phyloP scores from a whole-genome alignment of 441 rosid genomes.

The Oxalis stricta region DNA sequence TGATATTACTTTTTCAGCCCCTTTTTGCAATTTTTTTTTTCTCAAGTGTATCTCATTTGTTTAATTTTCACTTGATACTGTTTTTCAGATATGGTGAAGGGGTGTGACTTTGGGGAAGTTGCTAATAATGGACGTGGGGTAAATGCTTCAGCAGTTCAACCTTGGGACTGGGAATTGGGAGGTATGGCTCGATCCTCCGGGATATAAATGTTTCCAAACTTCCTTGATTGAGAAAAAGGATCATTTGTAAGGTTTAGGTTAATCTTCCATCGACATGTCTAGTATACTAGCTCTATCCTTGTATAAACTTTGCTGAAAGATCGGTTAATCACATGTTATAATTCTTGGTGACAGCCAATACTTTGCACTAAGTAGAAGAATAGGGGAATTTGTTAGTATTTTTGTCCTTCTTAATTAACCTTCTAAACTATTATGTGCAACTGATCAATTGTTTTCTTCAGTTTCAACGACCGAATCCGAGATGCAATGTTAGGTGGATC shows the following conservation, averaged over 20 bases:
- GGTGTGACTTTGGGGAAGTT: constrained; percentile 99
- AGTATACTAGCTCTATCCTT: too few relatives aligned
- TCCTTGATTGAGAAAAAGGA: neutral
- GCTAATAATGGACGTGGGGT: constrained; percentile 87
- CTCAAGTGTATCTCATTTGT: too few relatives aligned
- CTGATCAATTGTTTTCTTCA: constrained; percentile 20
- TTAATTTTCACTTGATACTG: constrained; percentile 3
- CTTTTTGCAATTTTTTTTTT: too few relatives aligned
- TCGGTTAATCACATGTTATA: neutral
- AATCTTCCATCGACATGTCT: neutral
- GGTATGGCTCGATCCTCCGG: constrained; percentile 28
- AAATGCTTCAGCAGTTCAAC: constrained; percentile 83
- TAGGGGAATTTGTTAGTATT: constrained; percentile 6
- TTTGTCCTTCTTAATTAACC: neutral
- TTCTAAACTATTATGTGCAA: constrained; percentile 5
- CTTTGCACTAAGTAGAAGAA: too few relatives aligned
- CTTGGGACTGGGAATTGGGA: constrained; percentile 91
- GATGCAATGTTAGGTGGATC: constrained; percentile 98
- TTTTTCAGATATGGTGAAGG: constrained; percentile 85
- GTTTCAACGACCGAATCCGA: constrained; percentile 94
- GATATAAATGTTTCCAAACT: constrained; percentile 6
- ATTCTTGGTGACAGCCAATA: neutral
- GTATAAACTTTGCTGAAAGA: too few relatives aligned
- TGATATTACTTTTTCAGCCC: too few relatives aligned
- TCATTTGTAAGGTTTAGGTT: neutral